Base-by-base conservation (phyloP, 1,284 basidiomycete species). In the Athelia sp. region DNA sequence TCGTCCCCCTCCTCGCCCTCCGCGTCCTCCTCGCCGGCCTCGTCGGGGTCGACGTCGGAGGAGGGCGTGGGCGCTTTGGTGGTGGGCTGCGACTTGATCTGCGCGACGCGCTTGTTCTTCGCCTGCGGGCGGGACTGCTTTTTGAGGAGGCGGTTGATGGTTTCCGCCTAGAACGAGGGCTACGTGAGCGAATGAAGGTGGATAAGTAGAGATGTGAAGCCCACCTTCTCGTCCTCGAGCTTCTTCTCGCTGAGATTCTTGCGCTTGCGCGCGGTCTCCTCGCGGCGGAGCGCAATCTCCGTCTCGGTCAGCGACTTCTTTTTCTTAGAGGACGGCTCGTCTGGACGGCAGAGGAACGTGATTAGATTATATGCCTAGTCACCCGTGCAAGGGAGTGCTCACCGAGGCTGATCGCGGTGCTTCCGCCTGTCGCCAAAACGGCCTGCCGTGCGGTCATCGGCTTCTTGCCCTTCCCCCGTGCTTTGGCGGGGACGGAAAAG, bases 71-170 rank as follows among this genome's bases (percentile, higher is more conserved):
- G 62, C 8, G 58, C 64, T 4, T 66, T 62, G 0, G 69, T 67
- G 1, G 66, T 68, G 19, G 68, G 69, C 47, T 76, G 67, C 6
- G 72, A 75, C 9, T 29, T 29, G 26, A 29, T 29, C 26, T 29
- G 26, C 2, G 74, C 78, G 40, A 77, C 80, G 10, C 85, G 78
- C 58, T 82, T 87, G 49, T 75, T 77, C 49, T 82, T 76, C 36
- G 19, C 19, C n/a, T 40, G 36, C 1, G 86, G 77, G 23, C 85
- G 79, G 8, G 86, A 84, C 62, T 92, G 88, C 61, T 94, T 94
- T 64, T 92, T 93, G 26, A 95, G 79, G 2, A 96, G 76, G 17
- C 91, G 84, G 59, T 95, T 95, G 67, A 96, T 96, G 0, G 93
- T 93, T 64, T 93, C 89, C 36, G 76, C 81, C 85, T 90, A 56